These are phyloP conservation scores for Aspergillus ochraceus DNA, from an alignment of 2,329 filamentous ascomycete genomes.

Conservation along the genomic window DNA sequence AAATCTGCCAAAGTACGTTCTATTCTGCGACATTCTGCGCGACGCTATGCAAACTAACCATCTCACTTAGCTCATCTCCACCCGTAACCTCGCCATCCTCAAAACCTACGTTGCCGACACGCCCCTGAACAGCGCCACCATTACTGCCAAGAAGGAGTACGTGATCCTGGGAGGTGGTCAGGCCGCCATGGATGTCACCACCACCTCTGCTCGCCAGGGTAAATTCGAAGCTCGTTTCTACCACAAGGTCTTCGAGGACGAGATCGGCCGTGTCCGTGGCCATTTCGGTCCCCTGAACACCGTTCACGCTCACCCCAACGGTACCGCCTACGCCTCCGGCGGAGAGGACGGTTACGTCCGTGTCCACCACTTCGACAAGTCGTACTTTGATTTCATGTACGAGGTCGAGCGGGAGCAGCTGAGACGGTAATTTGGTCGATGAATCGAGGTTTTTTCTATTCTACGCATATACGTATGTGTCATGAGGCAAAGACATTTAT, in stretches of 20 bases:
- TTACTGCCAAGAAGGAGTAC: slow-evolving; percentile 94
- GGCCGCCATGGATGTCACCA: slow-evolving; percentile 98
- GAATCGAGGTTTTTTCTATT: slow-evolving; percentile 19
- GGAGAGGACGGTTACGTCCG: slow-evolving; percentile 98
- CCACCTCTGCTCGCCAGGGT: slow-evolving; percentile 87
- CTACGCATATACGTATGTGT: slow-evolving; percentile 37
- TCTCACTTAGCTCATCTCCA: slow-evolving; percentile 67
- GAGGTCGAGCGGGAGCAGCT: slow-evolving; percentile 88
- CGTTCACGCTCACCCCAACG: slow-evolving; percentile 87
- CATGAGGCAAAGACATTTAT: slow-evolving; percentile 33
- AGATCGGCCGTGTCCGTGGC: slow-evolving; percentile 93
- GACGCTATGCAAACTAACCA: slow-evolving; percentile 19
- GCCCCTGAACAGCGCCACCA: slow-evolving; percentile 90
- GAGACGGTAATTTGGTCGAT: slow-evolving; percentile 39
- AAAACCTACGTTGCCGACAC: slow-evolving; percentile 94
- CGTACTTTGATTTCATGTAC: slow-evolving; percentile 98
- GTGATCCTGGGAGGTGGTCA: slow-evolving; percentile 98
- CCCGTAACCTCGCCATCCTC: slow-evolving; percentile 82
- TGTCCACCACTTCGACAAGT: slow-evolving; percentile 97
- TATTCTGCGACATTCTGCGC: neutral
- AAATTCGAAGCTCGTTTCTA: slow-evolving; percentile 99
- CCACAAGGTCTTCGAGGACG: slow-evolving; percentile 99
- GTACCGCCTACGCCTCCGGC: slow-evolving; percentile 89
- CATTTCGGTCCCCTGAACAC: slow-evolving; percentile 98
- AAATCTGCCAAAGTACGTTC: slow-evolving; percentile 80